phyloP scores from a whole-genome alignment of 306 rosid genomes.

The Styphnolobium japonicum region DNA sequence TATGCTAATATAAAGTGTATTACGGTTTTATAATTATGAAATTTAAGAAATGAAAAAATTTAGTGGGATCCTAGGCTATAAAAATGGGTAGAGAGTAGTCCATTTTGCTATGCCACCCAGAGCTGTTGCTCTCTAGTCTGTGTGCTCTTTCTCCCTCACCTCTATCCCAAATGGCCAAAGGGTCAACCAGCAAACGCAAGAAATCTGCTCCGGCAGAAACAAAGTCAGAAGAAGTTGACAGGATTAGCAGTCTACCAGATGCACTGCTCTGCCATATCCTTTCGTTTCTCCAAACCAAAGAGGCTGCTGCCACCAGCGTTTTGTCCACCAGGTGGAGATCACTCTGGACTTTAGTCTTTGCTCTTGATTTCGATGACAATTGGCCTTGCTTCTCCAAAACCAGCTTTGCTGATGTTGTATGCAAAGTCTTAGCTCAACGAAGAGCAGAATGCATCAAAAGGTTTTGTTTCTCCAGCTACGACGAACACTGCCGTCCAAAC shows the following conservation, averaged over 20 bases:
- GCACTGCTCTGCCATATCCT: neutral
- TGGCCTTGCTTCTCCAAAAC: neutral
- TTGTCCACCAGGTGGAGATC: neutral
- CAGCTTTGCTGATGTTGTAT: neutral
- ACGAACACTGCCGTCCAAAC: too few relatives aligned
- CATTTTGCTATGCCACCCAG: neutral
- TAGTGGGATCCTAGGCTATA: neutral
- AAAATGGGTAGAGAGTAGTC: neutral
- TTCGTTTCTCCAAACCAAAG: neutral
- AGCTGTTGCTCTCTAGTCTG: neutral
- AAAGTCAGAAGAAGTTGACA: neutral
- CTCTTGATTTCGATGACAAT: neutral
- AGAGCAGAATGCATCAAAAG: neutral
- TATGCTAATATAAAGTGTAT: too few relatives aligned
- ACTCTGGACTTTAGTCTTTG: neutral
- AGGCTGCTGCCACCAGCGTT: neutral
- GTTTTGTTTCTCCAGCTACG: neutral
- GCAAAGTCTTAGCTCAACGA: neutral
- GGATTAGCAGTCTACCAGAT: neutral
- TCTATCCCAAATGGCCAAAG: too few relatives aligned
- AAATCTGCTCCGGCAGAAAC: neutral
- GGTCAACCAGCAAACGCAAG: too few relatives aligned
- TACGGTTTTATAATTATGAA: too few relatives aligned
- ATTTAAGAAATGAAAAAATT: too few relatives aligned
- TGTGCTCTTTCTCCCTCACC: neutral